Base-by-base conservation (phyloP, 164 flowering plant species). In the Aristolochia contorta region DNA sequence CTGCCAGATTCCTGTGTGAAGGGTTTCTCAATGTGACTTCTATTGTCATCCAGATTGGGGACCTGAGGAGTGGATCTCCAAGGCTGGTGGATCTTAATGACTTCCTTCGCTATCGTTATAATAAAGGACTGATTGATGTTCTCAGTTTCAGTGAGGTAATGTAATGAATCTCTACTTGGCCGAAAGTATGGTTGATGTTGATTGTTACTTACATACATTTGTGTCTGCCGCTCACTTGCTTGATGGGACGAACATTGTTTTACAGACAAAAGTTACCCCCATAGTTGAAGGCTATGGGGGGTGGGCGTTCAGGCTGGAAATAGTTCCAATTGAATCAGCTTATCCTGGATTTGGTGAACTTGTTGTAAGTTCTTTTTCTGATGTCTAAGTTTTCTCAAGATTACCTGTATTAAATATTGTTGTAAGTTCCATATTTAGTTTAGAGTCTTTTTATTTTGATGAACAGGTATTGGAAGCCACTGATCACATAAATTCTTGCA, bases 201-300 rank as follows among this genome's bases (percentile, higher is more conserved):
- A 37, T 25, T 13, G n/a, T n/a, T n/a, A n/a, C 30, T n/a, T 7
- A 19, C 6, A 23, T 8, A 27, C 59, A 33, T 63, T 46, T 23
- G 20, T 0, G 37, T 23, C 6, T 54, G 16, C 41, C 32, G 54
- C 45, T 33, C 43, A 53, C 27, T 27, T 67, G 32, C 30, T 22
- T 50, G 21, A 27, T 20, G 69, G 58, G 16, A 58, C 51, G 30
- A 6, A 48, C 25, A 43, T 30, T 74, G 46, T 60, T 71, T 57
- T 57, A 63, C 85, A 93, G 99, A 91, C 99, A 41, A 80, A 79
- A 68, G 96, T 91, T 58, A 94, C 97, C 67, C 99, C 97, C 33
- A 79, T 94, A 58, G 99, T 94, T 58, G 99, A 94, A 84, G 99
- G 97, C 54, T 94, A 91, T 81, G 99, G 99, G 68, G 99, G 99